Conservation (phyloP, 176 grass and related monocot genomes). For the Zoysia japonica region DNA sequence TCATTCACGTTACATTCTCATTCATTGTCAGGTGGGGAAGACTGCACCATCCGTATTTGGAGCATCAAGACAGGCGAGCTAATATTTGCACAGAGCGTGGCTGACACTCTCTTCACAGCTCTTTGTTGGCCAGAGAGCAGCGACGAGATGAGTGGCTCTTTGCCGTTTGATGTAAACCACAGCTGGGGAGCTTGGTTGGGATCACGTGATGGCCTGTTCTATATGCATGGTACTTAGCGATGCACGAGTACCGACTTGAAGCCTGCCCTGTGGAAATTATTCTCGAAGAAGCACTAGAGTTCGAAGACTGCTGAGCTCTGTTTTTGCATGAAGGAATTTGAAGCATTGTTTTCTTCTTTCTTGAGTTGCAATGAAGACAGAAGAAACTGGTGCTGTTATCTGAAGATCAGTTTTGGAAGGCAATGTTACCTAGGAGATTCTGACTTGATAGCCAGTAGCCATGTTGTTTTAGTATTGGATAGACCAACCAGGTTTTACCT, state of each 20-base stretch:
- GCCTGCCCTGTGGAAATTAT: slow-evolving; percentile 17
- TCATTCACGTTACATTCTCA: slow-evolving; percentile 19
- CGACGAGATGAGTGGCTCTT: slow-evolving; percentile 27
- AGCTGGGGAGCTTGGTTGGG: slow-evolving; percentile 89
- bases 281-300: slow-evolving; percentile 2
- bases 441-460: neutral
- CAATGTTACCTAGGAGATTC: neutral
- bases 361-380: neutral
- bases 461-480: slow-evolving; percentile 21
- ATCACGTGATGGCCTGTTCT: slow-evolving; percentile 69
- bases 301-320: neutral
- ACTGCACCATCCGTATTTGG: slow-evolving; percentile 71
- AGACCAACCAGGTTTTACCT: neutral
- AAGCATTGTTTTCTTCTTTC: neutral
- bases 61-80: slow-evolving; percentile 82
- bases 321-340: neutral
- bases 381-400: neutral
- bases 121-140: slow-evolving; percentile 66
- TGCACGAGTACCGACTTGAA: slow-evolving; percentile 16
- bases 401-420: neutral
- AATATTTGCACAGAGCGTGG: slow-evolving; percentile 59
- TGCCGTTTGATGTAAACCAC: slow-evolving; percentile 46
- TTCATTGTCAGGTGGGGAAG: slow-evolving; percentile 71
- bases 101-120: slow-evolving; percentile 43
- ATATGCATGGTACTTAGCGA: slow-evolving; percentile 71